Conservation (phyloP, 257 asterid genomes). For the Plantago major region DNA sequence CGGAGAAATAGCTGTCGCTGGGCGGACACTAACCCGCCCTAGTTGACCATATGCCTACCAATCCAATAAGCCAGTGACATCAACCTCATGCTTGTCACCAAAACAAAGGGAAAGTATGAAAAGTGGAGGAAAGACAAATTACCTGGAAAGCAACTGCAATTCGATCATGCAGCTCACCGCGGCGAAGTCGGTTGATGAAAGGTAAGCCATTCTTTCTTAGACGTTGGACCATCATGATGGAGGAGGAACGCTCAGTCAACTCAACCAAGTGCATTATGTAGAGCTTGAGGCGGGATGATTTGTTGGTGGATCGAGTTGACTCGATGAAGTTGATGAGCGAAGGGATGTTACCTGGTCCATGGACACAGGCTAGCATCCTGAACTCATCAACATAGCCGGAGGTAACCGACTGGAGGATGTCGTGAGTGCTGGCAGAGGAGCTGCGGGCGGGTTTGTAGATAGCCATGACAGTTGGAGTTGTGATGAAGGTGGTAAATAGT, state of each 20-base stretch:
- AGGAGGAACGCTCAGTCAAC: constrained; percentile 55
- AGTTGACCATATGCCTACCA: constrained; percentile 22
- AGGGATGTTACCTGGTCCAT: constrained; percentile 38
- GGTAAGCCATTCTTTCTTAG: constrained; percentile 37
- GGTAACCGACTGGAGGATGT: constrained; percentile 12
- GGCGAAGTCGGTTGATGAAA: constrained; percentile 30
- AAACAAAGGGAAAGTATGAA: not conserved
- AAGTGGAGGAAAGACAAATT: no score
- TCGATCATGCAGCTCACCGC: constrained; percentile 22
- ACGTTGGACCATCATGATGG: constrained; percentile 43
- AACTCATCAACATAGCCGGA: constrained; percentile 22
- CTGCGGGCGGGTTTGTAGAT: constrained; percentile 40
- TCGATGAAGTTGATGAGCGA: constrained; percentile 40
- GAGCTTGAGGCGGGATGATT: constrained; percentile 34
- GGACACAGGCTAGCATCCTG: constrained; percentile 45
- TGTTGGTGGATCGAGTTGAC: constrained; percentile 32
- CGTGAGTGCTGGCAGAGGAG: constrained; percentile 10
- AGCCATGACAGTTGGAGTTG: constrained; percentile 55
- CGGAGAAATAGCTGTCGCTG: constrained; percentile 29
- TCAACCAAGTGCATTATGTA: constrained; percentile 47
- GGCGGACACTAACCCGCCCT: constrained; percentile 25
- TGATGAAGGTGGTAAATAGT: constrained; percentile 58
- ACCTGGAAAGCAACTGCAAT: constrained; percentile 31
- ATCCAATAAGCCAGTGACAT: not conserved
- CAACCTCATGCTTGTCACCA: not conserved